A percentile compares a stretch with the other conserved stretches of the same genome.
Evolutionary conservation across 768 basidiomycete genomes (phyloP).

Genomic region (Lactarius sanguifluus): DNA sequence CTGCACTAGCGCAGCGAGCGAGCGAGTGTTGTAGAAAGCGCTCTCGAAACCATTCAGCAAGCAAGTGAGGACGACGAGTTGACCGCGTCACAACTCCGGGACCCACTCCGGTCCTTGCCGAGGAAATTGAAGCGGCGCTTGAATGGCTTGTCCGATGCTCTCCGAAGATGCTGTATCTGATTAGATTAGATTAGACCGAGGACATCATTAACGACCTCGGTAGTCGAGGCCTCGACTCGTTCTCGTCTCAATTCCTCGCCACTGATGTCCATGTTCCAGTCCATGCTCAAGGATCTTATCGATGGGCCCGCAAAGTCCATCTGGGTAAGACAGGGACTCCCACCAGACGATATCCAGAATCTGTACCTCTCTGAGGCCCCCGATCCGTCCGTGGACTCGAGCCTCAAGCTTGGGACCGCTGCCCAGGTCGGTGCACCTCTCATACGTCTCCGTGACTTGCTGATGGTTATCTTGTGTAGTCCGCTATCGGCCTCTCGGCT

Average conservation of each 20-base stretch:
- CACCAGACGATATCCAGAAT: constrained; percentile 38
- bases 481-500: constrained; percentile 50
- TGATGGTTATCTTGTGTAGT: constrained; percentile 29
- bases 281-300: constrained; percentile 19
- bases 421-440: constrained; percentile 44
- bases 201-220: too few relatives aligned
- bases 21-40: constrained; percentile 22
- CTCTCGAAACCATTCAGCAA: constrained; percentile 45
- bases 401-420: constrained; percentile 52
- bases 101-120: constrained; percentile 13
- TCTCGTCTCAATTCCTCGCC: not conserved
- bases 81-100: constrained; percentile 27
- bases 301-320: constrained; percentile 33
- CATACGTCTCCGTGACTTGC: too few relatives aligned
- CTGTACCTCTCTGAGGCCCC: constrained; percentile 42
- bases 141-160: not conserved
- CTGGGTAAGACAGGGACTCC: constrained; percentile 46
- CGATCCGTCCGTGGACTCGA: constrained; percentile 49
- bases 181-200: not conserved
- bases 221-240: not conserved
- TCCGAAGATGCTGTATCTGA: not conserved
- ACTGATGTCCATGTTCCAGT: constrained; percentile 10
- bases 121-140: constrained; percentile 6
- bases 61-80: constrained; percentile 33
- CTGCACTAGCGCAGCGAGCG: constrained; percentile 24